Evolutionary conservation across 139 green algal species (phyloP).

Genomic region (Edaphochlamys debaryana): DNA sequence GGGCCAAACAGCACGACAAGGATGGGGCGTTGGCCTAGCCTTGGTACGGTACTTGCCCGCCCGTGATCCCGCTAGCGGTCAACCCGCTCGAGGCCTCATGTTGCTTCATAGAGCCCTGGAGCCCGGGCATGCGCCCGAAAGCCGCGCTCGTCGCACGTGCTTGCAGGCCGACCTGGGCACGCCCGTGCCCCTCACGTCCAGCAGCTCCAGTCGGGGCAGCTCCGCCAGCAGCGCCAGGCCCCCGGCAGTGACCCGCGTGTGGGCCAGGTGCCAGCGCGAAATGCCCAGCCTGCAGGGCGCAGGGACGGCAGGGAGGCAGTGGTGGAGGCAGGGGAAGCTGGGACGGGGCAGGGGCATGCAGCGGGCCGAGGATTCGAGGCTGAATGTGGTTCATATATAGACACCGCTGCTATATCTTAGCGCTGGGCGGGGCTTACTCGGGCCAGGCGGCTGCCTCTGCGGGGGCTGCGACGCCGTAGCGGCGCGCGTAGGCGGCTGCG

Average conservation of each 20-base stretch:
- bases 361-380: no score
- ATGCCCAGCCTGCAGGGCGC: conserved; percentile 36
- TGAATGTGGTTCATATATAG: no score
- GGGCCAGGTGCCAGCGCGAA: conserved; percentile 35
- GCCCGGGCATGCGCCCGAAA: background rate
- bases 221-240: conserved; percentile 35
- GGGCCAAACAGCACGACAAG: background rate
- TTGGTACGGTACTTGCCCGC: no score
- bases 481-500: background rate
- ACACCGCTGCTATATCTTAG: no score
- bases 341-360: no score
- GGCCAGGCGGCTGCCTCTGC: background rate
- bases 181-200: conserved; percentile 43
- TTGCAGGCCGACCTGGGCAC: background rate
- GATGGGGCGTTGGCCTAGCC: background rate
- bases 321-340: background rate
- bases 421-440: background rate
- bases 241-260: conserved; percentile 24
- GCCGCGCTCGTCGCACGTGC: no score
- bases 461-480: background rate
- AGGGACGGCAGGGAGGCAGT: background rate
- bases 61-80: no score
- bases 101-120: no score
- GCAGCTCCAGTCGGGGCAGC: conserved; percentile 16
- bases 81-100: no score